phyloP scores from a whole-genome alignment of 176 grass and related monocot species.

The Lolium perenne region DNA sequence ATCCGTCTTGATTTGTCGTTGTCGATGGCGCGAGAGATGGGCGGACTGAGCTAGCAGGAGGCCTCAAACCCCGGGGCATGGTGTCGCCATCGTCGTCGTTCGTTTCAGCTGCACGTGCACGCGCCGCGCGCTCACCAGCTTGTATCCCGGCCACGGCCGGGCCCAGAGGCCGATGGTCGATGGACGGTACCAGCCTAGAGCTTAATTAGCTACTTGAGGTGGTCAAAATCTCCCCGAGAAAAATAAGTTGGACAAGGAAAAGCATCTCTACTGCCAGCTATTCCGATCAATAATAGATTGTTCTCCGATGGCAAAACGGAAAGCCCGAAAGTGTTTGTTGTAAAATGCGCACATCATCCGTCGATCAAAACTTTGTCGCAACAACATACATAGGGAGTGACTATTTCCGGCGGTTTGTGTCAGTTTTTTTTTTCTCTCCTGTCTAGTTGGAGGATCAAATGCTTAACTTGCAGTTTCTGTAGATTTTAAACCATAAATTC shows the following conservation, averaged over 20 bases:
- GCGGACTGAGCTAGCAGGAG: neutral
- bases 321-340: no score
- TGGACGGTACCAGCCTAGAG: neutral
- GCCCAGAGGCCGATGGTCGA: conserved; percentile 5
- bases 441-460: no score
- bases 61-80: conserved; percentile 33
- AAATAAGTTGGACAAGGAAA: neutral
- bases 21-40: neutral
- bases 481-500: no score
- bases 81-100: neutral
- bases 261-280: no score
- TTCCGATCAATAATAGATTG: no score
- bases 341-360: no score
- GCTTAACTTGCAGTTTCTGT: no score
- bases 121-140: conserved; percentile 45
- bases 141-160: conserved; percentile 20
- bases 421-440: no score
- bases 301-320: no score
- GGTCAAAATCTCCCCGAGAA: neutral
- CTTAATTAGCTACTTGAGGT: neutral
- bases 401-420: no score
- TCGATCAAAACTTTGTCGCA: no score
- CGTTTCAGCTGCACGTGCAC: conserved; percentile 33
- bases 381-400: no score
- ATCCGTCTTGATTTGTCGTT: conserved; percentile 21